These are phyloP conservation scores for Xylaria sp. DNA, from an alignment of 495 filamentous ascomycete species.

Conservation along the genomic window DNA sequence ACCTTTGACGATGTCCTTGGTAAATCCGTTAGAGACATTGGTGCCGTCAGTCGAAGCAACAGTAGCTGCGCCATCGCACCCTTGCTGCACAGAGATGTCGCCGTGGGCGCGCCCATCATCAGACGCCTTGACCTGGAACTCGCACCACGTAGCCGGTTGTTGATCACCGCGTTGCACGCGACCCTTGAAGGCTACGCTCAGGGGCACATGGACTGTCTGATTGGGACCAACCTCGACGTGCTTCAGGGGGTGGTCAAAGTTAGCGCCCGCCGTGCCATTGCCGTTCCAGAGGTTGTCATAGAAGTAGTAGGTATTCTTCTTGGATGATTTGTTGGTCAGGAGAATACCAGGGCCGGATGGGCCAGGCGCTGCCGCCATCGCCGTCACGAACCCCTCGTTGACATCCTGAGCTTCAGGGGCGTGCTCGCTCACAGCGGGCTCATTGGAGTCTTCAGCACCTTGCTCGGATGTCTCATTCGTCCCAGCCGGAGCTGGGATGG, in stretches of 20 bases:
- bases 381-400: neutral
- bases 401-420: neutral
- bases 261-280: slow-evolving; percentile 49
- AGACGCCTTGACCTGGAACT: slow-evolving; percentile 50
- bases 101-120: slow-evolving; percentile 52
- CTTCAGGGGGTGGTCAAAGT: slow-evolving; percentile 52
- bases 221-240: slow-evolving; percentile 41
- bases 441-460: neutral
- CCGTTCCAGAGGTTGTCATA: slow-evolving; percentile 54
- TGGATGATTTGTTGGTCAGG: slow-evolving; percentile 43
- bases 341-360: slow-evolving; percentile 44
- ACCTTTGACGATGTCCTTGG: slow-evolving; percentile 42
- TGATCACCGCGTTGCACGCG: slow-evolving; percentile 51
- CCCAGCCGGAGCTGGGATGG: neutral
- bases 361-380: slow-evolving; percentile 13
- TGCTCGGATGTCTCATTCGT: neutral
- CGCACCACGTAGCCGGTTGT: slow-evolving; percentile 50
- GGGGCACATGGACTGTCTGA: slow-evolving; percentile 40
- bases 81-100: slow-evolving; percentile 51
- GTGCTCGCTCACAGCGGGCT: neutral
- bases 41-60: slow-evolving; percentile 49
- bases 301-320: slow-evolving; percentile 45
- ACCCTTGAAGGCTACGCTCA: slow-evolving; percentile 48
- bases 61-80: slow-evolving; percentile 52
- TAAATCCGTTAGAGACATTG: slow-evolving; percentile 43